These are phyloP conservation scores for Penicillium egyptiacum DNA, from an alignment of 495 filamentous ascomycete species.

Conservation along the genomic window DNA sequence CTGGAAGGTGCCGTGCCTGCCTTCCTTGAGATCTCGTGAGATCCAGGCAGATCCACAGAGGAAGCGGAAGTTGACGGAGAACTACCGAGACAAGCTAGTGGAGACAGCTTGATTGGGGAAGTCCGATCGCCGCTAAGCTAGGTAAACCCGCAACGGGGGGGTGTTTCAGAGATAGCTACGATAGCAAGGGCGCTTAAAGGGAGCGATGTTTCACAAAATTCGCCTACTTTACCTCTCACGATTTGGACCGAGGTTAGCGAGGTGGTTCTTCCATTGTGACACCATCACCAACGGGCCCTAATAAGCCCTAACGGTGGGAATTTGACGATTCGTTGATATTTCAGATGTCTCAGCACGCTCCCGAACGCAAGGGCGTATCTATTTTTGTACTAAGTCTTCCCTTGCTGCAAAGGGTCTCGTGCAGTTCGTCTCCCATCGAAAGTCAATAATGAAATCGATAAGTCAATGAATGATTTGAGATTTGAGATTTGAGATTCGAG, in stretches of 20 bases:
- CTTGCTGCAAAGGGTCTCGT: slow-evolving; percentile 9
- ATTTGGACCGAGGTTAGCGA: background rate
- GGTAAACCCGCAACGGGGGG: background rate
- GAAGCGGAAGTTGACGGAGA: background rate
- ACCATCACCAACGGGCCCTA: background rate
- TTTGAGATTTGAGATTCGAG: background rate
- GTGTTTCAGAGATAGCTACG: background rate
- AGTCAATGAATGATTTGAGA: background rate
- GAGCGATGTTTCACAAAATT: background rate
- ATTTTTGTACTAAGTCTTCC: background rate
- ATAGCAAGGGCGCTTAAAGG: background rate
- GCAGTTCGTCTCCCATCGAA: slow-evolving; percentile 3
- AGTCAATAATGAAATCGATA: slow-evolving; percentile 2
- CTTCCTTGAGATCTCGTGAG: background rate
- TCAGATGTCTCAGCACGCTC: background rate
- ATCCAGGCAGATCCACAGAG: background rate
- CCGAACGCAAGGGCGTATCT: slow-evolving; percentile 6
- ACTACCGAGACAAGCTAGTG: slow-evolving; percentile 1
- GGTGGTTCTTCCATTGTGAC: background rate
- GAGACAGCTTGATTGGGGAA: background rate
- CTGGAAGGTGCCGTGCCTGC: background rate
- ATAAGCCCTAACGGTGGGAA: background rate
- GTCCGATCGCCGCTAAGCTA: too few relatives aligned
- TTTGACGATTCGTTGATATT: background rate
- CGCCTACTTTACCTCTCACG: background rate